Conservation (phyloP, 805 yeast genomes). For the Tetrapisispora taiwanensis region DNA sequence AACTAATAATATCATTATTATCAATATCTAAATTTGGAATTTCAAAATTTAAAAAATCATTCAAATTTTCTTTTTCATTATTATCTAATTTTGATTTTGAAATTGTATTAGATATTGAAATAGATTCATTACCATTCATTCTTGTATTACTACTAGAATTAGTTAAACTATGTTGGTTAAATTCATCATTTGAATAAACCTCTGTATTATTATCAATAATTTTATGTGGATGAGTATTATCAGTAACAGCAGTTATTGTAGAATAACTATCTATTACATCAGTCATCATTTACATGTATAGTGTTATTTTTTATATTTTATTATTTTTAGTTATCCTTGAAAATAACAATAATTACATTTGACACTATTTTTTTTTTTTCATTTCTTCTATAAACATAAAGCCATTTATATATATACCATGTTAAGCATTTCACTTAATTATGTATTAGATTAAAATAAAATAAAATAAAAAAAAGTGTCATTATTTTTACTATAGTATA, state of each 20-base stretch:
- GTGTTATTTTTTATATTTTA: neutral
- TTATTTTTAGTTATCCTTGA: no score
- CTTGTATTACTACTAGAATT: neutral
- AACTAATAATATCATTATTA: neutral
- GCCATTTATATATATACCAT: no score
- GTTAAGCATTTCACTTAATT: no score
- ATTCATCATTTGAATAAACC: neutral
- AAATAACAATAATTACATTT: no score
- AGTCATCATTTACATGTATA: neutral
- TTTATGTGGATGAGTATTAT: neutral
- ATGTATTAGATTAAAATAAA: no score
- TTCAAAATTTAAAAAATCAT: neutral
- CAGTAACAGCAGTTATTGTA: neutral
- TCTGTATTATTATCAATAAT: neutral
- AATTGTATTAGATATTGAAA: neutral
- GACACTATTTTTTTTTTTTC: no score
- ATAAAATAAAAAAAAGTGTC: no score
- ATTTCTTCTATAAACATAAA: no score
- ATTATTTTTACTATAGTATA: no score
- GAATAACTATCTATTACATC: neutral
- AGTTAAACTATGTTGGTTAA: neutral
- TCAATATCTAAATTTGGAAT: neutral
- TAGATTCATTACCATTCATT: neutral
- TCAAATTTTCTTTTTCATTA: neutral
- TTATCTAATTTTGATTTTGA: neutral